phyloP scores from a whole-genome alignment of 805 yeast species.

The Suhomyces kilbournensis region DNA sequence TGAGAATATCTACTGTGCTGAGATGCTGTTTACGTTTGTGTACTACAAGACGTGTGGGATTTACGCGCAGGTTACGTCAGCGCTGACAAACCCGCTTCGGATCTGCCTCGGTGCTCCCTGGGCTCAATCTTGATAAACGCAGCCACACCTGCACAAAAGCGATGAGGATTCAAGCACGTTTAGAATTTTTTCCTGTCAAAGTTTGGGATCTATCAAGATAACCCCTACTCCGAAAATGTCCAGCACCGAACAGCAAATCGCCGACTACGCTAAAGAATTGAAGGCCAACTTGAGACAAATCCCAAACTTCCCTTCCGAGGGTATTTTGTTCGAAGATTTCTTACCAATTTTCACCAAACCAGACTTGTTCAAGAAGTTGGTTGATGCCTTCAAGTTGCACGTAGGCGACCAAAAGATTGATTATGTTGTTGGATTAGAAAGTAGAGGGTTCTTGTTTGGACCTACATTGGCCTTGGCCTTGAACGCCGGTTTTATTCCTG shows the following conservation, averaged over 20 bases:
- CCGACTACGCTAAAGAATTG: slow-evolving; percentile 35
- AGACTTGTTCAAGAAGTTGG: slow-evolving; percentile 70
- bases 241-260: slow-evolving; percentile 18
- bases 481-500: slow-evolving; percentile 89
- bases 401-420: slow-evolving; percentile 69
- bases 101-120: not conserved
- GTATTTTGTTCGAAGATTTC: slow-evolving; percentile 92
- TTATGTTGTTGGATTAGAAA: slow-evolving; percentile 89
- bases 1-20: not conserved
- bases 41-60: not conserved
- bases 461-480: slow-evolving; percentile 90
- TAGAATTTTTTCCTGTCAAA: not conserved
- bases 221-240: slow-evolving; percentile 1
- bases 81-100: not conserved
- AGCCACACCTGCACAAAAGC: not conserved
- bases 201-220: not conserved
- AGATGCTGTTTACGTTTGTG: not conserved
- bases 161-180: not conserved
- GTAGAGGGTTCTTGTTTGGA: slow-evolving; percentile 95
- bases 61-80: not conserved
- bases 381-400: slow-evolving; percentile 77
- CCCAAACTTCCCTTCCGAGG: slow-evolving; percentile 92
- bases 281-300: slow-evolving; percentile 54
- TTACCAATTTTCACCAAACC: slow-evolving; percentile 90
- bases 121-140: not conserved